Evolutionary conservation across 768 basidiomycete species (phyloP).

Genomic region (Holtermanniella nyarrowii): DNA sequence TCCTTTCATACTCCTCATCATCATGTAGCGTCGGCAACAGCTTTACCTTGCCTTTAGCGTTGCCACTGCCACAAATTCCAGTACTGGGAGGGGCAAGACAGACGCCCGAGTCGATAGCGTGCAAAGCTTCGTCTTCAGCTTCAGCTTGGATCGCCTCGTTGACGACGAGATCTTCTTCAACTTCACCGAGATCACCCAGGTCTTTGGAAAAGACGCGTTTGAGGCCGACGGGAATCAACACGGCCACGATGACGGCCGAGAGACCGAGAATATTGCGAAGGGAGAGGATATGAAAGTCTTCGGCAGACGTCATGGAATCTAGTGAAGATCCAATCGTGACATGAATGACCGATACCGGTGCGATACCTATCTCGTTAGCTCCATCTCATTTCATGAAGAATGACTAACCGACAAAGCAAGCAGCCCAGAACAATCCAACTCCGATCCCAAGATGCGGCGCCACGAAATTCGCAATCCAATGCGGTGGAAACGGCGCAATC

Average conservation of each 20-base stretch:
- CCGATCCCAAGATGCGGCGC: constrained; percentile 87
- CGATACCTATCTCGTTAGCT: constrained; percentile 47
- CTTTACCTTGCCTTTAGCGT: neutral
- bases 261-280: constrained; percentile 81
- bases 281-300: constrained; percentile 87
- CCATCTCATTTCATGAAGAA: neutral
- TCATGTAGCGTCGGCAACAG: neutral
- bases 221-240: constrained; percentile 84
- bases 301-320: constrained; percentile 88
- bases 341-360: constrained; percentile 86
- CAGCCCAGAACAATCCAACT: constrained; percentile 74
- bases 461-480: constrained; percentile 90
- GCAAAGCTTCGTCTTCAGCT: neutral
- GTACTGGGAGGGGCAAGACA: constrained; percentile 21
- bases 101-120: constrained; percentile 32
- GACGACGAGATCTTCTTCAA: constrained; percentile 15
- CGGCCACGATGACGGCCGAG: constrained; percentile 74
- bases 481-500: constrained; percentile 78
- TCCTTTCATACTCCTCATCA: neutral
- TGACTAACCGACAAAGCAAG: constrained; percentile 61
- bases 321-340: constrained; percentile 84
- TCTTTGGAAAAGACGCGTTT: constrained; percentile 70
- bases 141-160: neutral
- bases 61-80: constrained; percentile 3
- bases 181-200: constrained; percentile 40